Evolutionary conservation across 192 early-diverging fungal genomes (phyloP).

Genomic region (Chytriomyces confervae): DNA sequence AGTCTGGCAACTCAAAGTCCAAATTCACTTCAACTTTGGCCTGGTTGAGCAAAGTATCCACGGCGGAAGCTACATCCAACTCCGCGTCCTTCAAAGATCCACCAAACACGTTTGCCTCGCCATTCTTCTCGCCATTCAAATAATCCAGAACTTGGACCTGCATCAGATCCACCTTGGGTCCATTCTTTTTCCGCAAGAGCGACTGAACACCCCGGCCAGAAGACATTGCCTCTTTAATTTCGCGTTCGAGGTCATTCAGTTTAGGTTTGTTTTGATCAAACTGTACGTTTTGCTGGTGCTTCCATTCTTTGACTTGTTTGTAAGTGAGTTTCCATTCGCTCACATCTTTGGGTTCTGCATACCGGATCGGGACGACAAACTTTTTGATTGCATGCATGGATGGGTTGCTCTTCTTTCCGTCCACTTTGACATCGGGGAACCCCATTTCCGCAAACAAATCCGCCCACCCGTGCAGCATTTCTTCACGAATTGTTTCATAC

Average conservation of each 20-base stretch:
- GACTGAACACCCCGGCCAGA: background rate
- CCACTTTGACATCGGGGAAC: background rate
- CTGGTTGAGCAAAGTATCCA: background rate
- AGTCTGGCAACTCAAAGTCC: constrained; percentile 25
- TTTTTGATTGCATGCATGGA: background rate
- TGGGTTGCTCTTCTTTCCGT: constrained; percentile 3
- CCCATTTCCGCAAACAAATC: constrained; percentile 20
- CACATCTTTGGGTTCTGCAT: constrained; percentile 12
- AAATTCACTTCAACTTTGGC: background rate
- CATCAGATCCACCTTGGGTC: background rate
- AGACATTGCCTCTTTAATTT: constrained; percentile 19
- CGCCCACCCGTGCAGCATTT: constrained; percentile 28
- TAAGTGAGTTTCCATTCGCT: constrained; percentile 17
- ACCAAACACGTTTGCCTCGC: constrained; percentile 21
- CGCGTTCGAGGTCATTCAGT: background rate
- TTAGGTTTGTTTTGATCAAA: constrained; percentile 18
- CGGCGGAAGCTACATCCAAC: constrained; percentile 4
- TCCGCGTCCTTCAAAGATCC: background rate
- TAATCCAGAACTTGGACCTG: constrained; percentile 29
- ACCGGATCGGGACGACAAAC: constrained; percentile 3
- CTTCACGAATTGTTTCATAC: constrained; percentile 23
- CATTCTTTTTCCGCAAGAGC: background rate
- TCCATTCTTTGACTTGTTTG: constrained; percentile 25
- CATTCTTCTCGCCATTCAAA: constrained; percentile 27
- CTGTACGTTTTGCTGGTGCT: background rate